Conservation (phyloP, 2,329 filamentous ascomycete species). For the Tolypocladium endophyticum region DNA sequence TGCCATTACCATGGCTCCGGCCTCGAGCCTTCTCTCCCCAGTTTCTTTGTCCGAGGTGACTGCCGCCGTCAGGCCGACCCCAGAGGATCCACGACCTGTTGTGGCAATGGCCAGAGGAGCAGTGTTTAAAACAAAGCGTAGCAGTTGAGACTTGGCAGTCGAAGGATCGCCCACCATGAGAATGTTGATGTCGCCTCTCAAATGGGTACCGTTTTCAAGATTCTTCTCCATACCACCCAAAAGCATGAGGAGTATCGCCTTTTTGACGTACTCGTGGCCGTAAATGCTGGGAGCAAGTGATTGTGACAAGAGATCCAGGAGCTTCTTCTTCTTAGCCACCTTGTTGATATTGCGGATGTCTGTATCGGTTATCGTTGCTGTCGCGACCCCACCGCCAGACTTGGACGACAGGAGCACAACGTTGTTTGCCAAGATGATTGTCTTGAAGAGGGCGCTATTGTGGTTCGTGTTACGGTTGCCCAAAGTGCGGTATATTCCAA, state of each 20-base stretch:
- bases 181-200: slow-evolving; percentile 98
- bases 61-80: slow-evolving; percentile 92
- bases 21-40: slow-evolving; percentile 85
- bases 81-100: slow-evolving; percentile 90
- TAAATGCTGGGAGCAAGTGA: slow-evolving; percentile 94
- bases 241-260: slow-evolving; percentile 90
- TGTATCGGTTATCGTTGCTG: slow-evolving; percentile 85
- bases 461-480: slow-evolving; percentile 89
- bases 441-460: slow-evolving; percentile 91
- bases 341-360: slow-evolving; percentile 99
- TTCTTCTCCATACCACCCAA: slow-evolving; percentile 98
- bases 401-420: slow-evolving; percentile 92
- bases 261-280: slow-evolving; percentile 95
- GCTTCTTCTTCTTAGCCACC: slow-evolving; percentile 83
- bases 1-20: slow-evolving; percentile 96
- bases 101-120: slow-evolving; percentile 94
- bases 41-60: slow-evolving; percentile 97
- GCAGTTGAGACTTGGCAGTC: slow-evolving; percentile 94
- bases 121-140: slow-evolving; percentile 95
- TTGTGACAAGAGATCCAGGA: slow-evolving; percentile 87
- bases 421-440: slow-evolving; percentile 87
- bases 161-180: slow-evolving; percentile 98
- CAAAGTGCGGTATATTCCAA: slow-evolving; percentile 90
- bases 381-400: slow-evolving; percentile 85
- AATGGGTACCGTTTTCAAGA: slow-evolving; percentile 90